Evolutionary conservation across 1,139 yeast genomes (phyloP).

Genomic region (Geotrichum fermentans): DNA sequence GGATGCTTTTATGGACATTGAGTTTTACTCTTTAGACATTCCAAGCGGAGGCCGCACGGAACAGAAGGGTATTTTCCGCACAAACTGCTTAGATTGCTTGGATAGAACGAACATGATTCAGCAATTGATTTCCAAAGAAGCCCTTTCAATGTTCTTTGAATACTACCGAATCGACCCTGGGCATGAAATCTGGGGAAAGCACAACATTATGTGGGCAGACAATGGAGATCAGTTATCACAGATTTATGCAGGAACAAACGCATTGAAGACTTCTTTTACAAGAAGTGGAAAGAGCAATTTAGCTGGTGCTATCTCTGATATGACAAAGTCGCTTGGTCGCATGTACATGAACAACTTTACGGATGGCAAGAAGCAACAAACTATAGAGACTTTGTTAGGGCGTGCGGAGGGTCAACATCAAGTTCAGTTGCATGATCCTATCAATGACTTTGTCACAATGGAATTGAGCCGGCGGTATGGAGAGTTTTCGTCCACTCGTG

Average conservation of each 20-base stretch:
- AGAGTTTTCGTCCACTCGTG: slow-evolving; percentile 57
- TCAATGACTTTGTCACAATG: slow-evolving; percentile 69
- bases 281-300: slow-evolving; percentile 92
- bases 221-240: slow-evolving; percentile 96
- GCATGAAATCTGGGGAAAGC: slow-evolving; percentile 56
- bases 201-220: slow-evolving; percentile 92
- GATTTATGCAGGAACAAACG: slow-evolving; percentile 95
- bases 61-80: slow-evolving; percentile 85
- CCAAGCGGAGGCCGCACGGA: slow-evolving; percentile 47
- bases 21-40: slow-evolving; percentile 64
- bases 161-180: slow-evolving; percentile 44
- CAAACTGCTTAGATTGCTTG: slow-evolving; percentile 90
- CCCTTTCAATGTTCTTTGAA: slow-evolving; percentile 60
- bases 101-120: slow-evolving; percentile 93
- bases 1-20: slow-evolving; percentile 67
- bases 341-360: slow-evolving; percentile 94
- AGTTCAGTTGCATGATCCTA: slow-evolving; percentile 81
- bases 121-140: slow-evolving; percentile 69
- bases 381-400: slow-evolving; percentile 82
- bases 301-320: slow-evolving; percentile 95
- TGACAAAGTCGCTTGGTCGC: slow-evolving; percentile 90
- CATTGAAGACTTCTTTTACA: slow-evolving; percentile 87
- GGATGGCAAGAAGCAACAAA: slow-evolving; percentile 82
- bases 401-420: slow-evolving; percentile 65
- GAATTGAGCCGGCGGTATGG: slow-evolving; percentile 49